Evolutionary conservation across 352 stramenopile genomes (phyloP).

Genomic region (Pythium guiyangense): DNA sequence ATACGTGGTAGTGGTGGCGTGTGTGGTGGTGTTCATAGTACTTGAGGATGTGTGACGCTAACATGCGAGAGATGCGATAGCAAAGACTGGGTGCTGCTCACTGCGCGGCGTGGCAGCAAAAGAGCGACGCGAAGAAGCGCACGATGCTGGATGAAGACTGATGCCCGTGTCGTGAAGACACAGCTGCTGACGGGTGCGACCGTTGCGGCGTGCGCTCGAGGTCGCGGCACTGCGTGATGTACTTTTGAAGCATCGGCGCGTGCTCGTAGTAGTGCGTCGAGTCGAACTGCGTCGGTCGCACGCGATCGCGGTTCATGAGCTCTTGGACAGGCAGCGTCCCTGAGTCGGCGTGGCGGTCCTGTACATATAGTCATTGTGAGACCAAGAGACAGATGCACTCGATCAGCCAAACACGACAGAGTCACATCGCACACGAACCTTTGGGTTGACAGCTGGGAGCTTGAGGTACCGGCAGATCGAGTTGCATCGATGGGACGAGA

Average conservation of each 20-base stretch:
- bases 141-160: neutral
- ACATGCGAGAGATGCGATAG: no score
- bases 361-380: no score
- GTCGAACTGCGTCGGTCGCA: constrained; percentile 71
- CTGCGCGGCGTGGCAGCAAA: constrained; percentile 8
- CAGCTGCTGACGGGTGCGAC: neutral
- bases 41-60: no score
- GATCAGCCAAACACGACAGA: neutral
- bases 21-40: no score
- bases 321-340: constrained; percentile 75
- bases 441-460: constrained; percentile 73
- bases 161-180: neutral
- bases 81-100: neutral
- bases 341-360: constrained; percentile 61
- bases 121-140: constrained; percentile 7
- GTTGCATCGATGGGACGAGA: constrained; percentile 86
- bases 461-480: constrained; percentile 87
- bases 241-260: constrained; percentile 84
- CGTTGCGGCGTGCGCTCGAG: constrained; percentile 21
- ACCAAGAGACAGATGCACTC: no score
- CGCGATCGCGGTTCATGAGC: constrained; percentile 72
- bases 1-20: no score
- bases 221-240: constrained; percentile 68
- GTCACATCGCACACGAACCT: constrained; percentile 19
- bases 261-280: constrained; percentile 87